Conservation (phyloP, 192 early-diverging fungal genomes). For the Gamsiella multidivaricata region DNA sequence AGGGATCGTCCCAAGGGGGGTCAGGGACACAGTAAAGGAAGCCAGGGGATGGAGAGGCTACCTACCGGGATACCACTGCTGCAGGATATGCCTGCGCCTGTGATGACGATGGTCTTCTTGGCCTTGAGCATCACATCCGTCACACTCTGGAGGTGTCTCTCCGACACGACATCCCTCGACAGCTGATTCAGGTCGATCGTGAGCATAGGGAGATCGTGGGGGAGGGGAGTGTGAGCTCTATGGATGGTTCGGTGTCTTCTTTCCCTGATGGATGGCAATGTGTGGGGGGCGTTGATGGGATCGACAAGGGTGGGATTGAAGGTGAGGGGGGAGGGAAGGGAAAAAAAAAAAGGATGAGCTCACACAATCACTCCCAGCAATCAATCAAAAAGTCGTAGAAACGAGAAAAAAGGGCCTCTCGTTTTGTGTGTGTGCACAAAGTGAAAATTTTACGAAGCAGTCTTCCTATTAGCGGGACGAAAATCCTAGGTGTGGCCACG, state of each 20-base stretch:
- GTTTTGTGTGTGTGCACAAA: no score
- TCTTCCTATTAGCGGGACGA: no score
- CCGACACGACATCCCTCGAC: constrained; percentile 13
- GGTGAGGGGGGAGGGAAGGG: background rate
- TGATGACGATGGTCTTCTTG: constrained; percentile 74
- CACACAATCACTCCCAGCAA: background rate
- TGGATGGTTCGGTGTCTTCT: background rate
- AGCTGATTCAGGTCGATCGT: constrained; percentile 44
- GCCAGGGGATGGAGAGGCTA: background rate
- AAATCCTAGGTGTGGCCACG: no score
- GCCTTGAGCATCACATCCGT: constrained; percentile 53
- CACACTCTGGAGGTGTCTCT: constrained; percentile 28
- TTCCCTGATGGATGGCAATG: background rate
- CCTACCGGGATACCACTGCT: constrained; percentile 87
- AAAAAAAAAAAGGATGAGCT: background rate
- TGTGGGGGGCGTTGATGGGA: background rate
- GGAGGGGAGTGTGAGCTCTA: background rate
- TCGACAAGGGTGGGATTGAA: background rate
- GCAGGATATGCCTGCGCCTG: constrained; percentile 93
- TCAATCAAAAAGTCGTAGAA: no score
- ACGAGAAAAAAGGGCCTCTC: background rate
- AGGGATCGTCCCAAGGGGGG: no score
- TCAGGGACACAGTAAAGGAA: background rate
- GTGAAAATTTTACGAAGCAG: no score
- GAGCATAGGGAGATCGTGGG: no score